Base-by-base conservation (phyloP, 306 rosid species). In the Fagus sylvatica region DNA sequence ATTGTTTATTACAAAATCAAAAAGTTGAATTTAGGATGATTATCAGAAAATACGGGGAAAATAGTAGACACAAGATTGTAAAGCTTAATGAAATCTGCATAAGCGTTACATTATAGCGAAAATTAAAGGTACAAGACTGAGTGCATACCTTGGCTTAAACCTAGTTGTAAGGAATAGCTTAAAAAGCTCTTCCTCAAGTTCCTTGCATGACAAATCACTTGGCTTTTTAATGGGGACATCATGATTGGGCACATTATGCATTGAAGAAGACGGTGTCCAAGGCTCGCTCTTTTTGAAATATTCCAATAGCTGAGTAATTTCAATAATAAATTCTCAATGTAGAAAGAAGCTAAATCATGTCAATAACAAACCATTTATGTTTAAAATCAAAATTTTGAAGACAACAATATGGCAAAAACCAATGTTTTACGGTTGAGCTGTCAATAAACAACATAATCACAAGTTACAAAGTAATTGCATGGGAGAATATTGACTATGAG, bases 101-200 rank as follows among this genome's bases (percentile, higher is more conserved):
- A 28, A 39, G 19, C 22, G 70, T 67, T 72, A 33, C 10, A 41
- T 32, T 39, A 33, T 53, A n/a, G 53, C 34, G 0, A 72, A 65
- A 59, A 54, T 39, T 36, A 71, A 53, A 62, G 66, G 67, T 70
- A 74, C 9, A 71, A 16, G 75, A 53, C 57, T 39, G 40, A 39
- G 17, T 12, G 67, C 82, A 71, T 79, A 93, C 97, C 98, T 91
- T 60, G 93, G 87, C 73, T 91, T 79, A 69, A 90, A 93, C 72
- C 93, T 89, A 73, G 86, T 70, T 56, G 64, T 60, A 69, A 93
- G 77, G 84, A 78, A 93, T 28, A 86, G 76, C 33, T 80, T 54
- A 60, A 93, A 80, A 62, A 91, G 93, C 74, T 76, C 86, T 19
- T 87, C 86, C 77, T 93, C 96, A 11, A 90, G 77, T 64, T 77